These are phyloP conservation scores for Lophium mytilinum DNA, from an alignment of 495 filamentous ascomycete species.

Conservation along the genomic window DNA sequence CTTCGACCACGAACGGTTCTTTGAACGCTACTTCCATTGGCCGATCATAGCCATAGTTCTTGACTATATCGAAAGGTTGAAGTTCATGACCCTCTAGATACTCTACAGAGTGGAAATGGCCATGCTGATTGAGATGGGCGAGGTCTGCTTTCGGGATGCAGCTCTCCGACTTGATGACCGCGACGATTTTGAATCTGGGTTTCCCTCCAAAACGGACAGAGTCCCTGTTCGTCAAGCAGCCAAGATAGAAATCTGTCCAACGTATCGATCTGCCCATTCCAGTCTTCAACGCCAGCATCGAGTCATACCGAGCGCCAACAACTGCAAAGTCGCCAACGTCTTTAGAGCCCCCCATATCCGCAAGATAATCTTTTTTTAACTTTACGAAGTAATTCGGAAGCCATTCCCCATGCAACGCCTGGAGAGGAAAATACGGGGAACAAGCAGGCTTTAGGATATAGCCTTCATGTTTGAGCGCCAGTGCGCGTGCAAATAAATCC, in stretches of 20 bases:
- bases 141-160: constrained; percentile 45
- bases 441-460: constrained; percentile 71
- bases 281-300: constrained; percentile 45
- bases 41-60: constrained; percentile 25
- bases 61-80: constrained; percentile 33
- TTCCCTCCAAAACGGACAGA: constrained; percentile 46
- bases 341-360: constrained; percentile 66
- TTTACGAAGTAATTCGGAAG: constrained; percentile 53
- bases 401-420: constrained; percentile 31
- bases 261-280: constrained; percentile 38
- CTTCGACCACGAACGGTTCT: constrained; percentile 56
- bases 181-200: constrained; percentile 60
- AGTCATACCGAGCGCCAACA: constrained; percentile 60
- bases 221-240: constrained; percentile 65
- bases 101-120: constrained; percentile 34
- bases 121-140: constrained; percentile 44
- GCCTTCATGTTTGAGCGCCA: constrained; percentile 61
- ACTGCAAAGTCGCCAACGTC: constrained; percentile 79
- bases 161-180: constrained; percentile 40
- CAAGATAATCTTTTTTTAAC: constrained; percentile 86
- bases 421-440: constrained; percentile 59
- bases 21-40: constrained; percentile 45
- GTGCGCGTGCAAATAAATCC: constrained; percentile 55
- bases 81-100: constrained; percentile 11
- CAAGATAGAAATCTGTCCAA: constrained; percentile 77